phyloP scores from a whole-genome alignment of 2,329 filamentous ascomycete species.

The Dryadomyces quercus-mongolicae region DNA sequence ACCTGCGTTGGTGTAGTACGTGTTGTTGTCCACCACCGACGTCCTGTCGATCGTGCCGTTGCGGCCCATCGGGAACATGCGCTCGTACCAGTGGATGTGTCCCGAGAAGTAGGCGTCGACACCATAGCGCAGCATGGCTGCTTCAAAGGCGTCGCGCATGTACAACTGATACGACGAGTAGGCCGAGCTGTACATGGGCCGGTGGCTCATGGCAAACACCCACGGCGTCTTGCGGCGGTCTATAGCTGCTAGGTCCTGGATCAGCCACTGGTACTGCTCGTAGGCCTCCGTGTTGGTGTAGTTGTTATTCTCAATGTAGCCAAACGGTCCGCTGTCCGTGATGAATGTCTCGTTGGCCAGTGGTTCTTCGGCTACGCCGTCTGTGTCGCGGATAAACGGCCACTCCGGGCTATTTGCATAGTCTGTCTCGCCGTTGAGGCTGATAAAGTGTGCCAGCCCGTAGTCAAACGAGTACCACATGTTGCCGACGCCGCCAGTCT shows the following conservation, averaged over 20 bases:
- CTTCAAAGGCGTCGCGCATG: conserved; percentile 8
- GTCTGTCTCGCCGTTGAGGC: conserved; percentile 11
- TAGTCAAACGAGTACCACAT: conserved; percentile 14
- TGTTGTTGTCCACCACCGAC: conserved; percentile 7
- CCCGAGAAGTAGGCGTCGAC: conserved; percentile 12
- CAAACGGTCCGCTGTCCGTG: conserved; percentile 34
- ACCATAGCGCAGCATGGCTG: conserved; percentile 6
- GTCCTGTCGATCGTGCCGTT: conserved; percentile 9
- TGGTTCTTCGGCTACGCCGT: not conserved
- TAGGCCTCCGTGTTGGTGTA: conserved; percentile 29
- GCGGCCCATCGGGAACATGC: conserved; percentile 13
- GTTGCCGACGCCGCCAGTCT: conserved; percentile 10
- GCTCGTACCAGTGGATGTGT: conserved; percentile 13
- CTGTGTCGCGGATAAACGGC: conserved; percentile 8
- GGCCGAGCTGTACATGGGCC: conserved; percentile 17
- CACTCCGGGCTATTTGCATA: conserved; percentile 6
- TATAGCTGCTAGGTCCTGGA: conserved; percentile 29
- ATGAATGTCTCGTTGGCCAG: not conserved
- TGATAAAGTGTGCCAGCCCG: conserved; percentile 10
- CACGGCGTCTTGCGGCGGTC: conserved; percentile 35
- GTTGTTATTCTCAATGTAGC: conserved; percentile 24
- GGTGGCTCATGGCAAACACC: conserved; percentile 23
- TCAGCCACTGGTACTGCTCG: conserved; percentile 25
- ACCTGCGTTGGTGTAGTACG: conserved; percentile 25
- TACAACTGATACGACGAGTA: conserved; percentile 2